phyloP scores from a whole-genome alignment of 2,329 filamentous ascomycete species.

The Raffaelea ambrosiae region DNA sequence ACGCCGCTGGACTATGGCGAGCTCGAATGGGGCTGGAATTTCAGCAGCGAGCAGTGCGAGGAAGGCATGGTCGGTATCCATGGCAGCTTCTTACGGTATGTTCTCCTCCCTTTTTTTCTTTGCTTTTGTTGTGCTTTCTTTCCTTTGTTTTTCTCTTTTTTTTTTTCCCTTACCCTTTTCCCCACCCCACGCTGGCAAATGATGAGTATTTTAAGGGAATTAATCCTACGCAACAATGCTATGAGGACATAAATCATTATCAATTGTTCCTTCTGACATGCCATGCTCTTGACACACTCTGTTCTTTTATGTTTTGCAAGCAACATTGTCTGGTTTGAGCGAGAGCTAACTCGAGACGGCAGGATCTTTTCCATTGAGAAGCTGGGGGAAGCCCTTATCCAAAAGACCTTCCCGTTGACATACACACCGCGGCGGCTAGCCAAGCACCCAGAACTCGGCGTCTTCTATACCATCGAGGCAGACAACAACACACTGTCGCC shows the following conservation, averaged over 20 bases:
- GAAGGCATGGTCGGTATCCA: conserved; percentile 94
- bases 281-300: conserved; percentile 11
- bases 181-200: conserved; percentile 23
- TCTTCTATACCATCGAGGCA: conserved; percentile 91
- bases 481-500: conserved; percentile 87
- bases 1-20: conserved; percentile 84
- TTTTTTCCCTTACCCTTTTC: conserved; percentile 18
- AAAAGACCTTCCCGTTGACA: conserved; percentile 75
- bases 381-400: conserved; percentile 74
- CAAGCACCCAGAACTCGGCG: conserved; percentile 75
- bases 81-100: conserved; percentile 76
- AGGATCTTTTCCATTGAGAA: conserved; percentile 90
- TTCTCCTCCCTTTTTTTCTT: conserved; percentile 8
- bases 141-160: conserved; percentile 19
- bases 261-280: conserved; percentile 98
- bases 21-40: conserved; percentile 92
- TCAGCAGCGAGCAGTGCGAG: conserved; percentile 87
- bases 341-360: too few relatives aligned
- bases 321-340: not conserved
- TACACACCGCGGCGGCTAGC: conserved; percentile 87
- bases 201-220: conserved; percentile 52
- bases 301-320: not conserved
- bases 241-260: conserved; percentile 51
- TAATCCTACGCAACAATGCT: conserved; percentile 43
- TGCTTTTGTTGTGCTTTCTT: conserved; percentile 60